Percentiles rank a stretch among this genome's conserved stretches.
Evolutionary conservation across 2,329 filamentous ascomycete species (phyloP).

Genomic region (Colletotrichum graminicola): DNA sequence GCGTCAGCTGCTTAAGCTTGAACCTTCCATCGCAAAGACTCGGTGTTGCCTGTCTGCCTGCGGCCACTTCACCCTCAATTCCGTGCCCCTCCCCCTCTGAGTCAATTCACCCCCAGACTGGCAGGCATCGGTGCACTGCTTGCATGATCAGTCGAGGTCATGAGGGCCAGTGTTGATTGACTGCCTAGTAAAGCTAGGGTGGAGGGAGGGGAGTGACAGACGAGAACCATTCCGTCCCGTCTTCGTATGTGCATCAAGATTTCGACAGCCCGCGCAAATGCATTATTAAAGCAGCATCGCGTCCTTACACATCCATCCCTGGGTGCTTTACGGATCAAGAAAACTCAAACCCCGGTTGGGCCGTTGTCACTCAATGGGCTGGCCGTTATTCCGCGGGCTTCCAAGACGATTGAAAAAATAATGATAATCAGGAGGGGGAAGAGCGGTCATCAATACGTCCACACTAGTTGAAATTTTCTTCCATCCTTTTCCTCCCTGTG

Average conservation of each 20-base stretch:
- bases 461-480: slow-evolving; percentile 13
- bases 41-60: neutral
- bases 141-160: neutral
- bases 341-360: slow-evolving; percentile 23
- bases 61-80: neutral
- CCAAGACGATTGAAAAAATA: neutral
- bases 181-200: too few relatives aligned
- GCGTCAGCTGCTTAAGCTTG: slow-evolving; percentile 13
- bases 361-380: slow-evolving; percentile 22
- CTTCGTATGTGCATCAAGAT: slow-evolving; percentile 12
- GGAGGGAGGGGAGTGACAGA: neutral
- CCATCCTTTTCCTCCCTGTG: slow-evolving; percentile 14
- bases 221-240: neutral
- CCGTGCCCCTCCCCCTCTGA: neutral
- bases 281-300: slow-evolving; percentile 20
- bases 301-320: slow-evolving; percentile 5
- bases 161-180: neutral
- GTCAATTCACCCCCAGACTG: neutral
- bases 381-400: slow-evolving; percentile 22
- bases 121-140: slow-evolving; percentile 9
- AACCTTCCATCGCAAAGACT: neutral
- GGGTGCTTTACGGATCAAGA: slow-evolving; percentile 15
- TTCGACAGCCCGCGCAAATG: slow-evolving; percentile 4
- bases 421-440: neutral
- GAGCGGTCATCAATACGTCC: slow-evolving; percentile 21